phyloP scores from a whole-genome alignment of 2,329 filamentous ascomycete species.

The Fusarium brachygibbosum region DNA sequence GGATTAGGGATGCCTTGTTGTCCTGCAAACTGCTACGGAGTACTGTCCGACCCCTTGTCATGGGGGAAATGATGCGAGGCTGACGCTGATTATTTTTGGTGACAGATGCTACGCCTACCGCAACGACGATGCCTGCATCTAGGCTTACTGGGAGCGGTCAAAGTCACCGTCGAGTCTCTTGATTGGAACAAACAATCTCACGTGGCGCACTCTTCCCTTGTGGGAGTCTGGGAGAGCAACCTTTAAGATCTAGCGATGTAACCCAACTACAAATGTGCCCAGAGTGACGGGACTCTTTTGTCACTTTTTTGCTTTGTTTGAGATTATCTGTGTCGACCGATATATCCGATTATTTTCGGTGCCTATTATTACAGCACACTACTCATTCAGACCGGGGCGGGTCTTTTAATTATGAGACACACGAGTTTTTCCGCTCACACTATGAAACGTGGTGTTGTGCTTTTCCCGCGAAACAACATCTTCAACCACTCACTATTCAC shows the following conservation, averaged over 20 bases:
- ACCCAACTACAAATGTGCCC: constrained; percentile 19
- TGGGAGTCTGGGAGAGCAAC: constrained; percentile 14
- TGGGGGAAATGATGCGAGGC: constrained; percentile 38
- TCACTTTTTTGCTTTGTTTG: constrained; percentile 19
- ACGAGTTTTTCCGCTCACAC: constrained; percentile 26
- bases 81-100: constrained; percentile 41
- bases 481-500: neutral
- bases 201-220: constrained; percentile 30
- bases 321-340: constrained; percentile 1
- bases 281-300: constrained; percentile 30
- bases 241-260: constrained; percentile 38
- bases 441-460: constrained; percentile 36
- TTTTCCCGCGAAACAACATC: constrained; percentile 22
- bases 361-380: neutral
- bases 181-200: constrained; percentile 35
- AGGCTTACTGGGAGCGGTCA: constrained; percentile 13
- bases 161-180: constrained; percentile 8
- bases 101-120: constrained; percentile 4
- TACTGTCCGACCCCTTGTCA: constrained; percentile 37
- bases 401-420: constrained; percentile 18
- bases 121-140: constrained; percentile 21
- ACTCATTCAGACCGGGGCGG: neutral
- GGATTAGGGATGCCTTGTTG: constrained; percentile 10
- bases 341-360: constrained; percentile 34
- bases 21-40: constrained; percentile 24